Base-by-base conservation (phyloP, 345 rosid genomes). In the Toxicodendron radicans region DNA sequence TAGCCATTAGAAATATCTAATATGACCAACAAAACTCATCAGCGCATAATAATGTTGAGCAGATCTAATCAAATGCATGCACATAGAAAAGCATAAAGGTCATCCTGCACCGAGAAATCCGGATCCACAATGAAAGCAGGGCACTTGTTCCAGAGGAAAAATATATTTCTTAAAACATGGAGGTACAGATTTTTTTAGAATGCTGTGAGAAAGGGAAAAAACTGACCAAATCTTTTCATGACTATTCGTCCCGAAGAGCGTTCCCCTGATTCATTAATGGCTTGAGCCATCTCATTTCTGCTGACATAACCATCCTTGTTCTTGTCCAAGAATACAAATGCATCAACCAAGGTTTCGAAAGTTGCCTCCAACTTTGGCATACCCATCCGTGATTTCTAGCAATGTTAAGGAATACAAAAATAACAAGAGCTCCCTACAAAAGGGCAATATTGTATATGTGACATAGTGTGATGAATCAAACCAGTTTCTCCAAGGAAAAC, bases 251-350 rank as follows among this genome's bases (percentile, higher is more conserved):
- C 96, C 0, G 97, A 86, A 6, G 99, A 90, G 35, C 95, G 91
- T 58, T 95, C 98, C 69, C 99, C 98, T 8, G 96, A 87, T 79
- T 95, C 98, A 74, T 89, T 88, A 71, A 90, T 85, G 76, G 98
- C 98, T 61, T 83, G 83, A 73, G 89, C 83, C 99, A 91, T 88
- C 93, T 95, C 99, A 73, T 56, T 85, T 77, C 87, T 92, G 90
- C 97, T 91, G 45, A 93, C 99, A 57, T 83, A 83, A 10, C 97
- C 96, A 68, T 95, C 97, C 78, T 88, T 93, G 85, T 91, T 89
- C 89, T 82, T 83, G 85, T 95, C 99, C 80, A 93, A 81, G 82
- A 93, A 87, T 80, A 89, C 94, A 73, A 95, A 95, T 52, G 98
- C 91, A 71, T 89, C 92, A 16, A 90, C 98, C 73, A 93, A 72